Percentiles rank a stretch among this genome's conserved stretches.
Evolutionary conservation across 2,329 filamentous ascomycete genomes (phyloP).

Genomic region (Cordyceps tenuipes): DNA sequence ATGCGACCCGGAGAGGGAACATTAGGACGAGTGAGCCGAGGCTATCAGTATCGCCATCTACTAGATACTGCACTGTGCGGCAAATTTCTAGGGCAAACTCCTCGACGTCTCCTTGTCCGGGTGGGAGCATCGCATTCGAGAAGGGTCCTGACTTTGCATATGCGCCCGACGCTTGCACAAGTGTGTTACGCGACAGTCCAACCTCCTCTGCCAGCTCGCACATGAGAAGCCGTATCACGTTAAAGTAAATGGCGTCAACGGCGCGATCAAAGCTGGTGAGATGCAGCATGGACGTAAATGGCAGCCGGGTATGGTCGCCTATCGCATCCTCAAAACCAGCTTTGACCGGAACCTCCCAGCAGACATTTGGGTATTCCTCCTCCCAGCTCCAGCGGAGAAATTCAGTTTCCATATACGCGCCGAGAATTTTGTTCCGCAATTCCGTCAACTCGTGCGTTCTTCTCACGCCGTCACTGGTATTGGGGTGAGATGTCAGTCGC

Average conservation of each 20-base stretch:
- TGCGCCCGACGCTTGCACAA: not conserved
- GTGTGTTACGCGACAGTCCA: not conserved
- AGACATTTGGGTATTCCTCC: not conserved
- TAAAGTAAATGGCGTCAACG: not conserved
- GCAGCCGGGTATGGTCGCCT: not conserved
- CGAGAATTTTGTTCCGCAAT: not conserved
- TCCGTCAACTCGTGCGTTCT: not conserved
- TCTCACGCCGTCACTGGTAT: too few species aligned
- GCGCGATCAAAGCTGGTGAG: not conserved
- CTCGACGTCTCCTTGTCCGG: not conserved
- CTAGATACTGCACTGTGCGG: constrained; percentile 1
- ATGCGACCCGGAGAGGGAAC: not conserved
- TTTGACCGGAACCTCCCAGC: not conserved
- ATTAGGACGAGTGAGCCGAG: not conserved
- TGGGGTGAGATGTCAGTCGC: too few species aligned
- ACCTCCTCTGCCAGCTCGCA: not conserved
- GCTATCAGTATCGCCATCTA: not conserved
- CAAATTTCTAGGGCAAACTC: not conserved
- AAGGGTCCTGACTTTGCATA: not conserved
- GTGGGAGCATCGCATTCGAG: not conserved
- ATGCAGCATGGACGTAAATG: not conserved
- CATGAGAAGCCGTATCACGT: not conserved
- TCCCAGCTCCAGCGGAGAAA: not conserved
- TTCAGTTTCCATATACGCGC: not conserved
- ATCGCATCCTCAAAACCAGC: not conserved